Conservation (phyloP, 345 rosid species). For the Lumnitzera racemosa region DNA sequence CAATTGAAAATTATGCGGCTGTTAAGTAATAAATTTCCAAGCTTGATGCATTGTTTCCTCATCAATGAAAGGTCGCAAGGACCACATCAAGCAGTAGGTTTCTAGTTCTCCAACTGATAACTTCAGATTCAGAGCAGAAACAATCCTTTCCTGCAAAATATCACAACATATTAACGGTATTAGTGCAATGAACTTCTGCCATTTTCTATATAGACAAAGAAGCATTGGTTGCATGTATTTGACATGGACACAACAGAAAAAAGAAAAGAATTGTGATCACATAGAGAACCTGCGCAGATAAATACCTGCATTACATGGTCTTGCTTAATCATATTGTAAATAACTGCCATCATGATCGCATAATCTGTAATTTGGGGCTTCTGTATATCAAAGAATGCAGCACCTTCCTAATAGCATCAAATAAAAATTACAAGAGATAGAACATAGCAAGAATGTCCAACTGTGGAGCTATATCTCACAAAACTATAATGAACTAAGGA, state of each 20-base stretch:
- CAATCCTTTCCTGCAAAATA: conserved; percentile 55
- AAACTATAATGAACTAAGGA: no score
- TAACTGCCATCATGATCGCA: conserved; percentile 44
- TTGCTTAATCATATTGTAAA: conserved; percentile 72
- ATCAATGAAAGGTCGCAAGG: conserved; percentile 57
- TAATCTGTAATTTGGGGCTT: conserved; percentile 36
- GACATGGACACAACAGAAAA: not conserved
- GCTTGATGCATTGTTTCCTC: conserved; percentile 60
- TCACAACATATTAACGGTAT: not conserved
- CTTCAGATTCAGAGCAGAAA: conserved; percentile 50
- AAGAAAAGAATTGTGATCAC: not conserved
- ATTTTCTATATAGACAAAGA: not conserved
- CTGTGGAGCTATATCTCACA: no score
- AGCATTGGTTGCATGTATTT: not conserved
- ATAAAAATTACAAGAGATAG: not conserved
- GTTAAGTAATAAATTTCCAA: conserved; percentile 34
- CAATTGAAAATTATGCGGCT: no score
- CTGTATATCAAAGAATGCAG: conserved; percentile 7
- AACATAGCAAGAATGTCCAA: no score
- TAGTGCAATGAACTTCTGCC: not conserved
- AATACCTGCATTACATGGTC: conserved; percentile 73
- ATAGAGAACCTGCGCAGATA: not conserved
- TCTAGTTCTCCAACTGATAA: conserved; percentile 47
- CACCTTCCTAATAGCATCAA: conserved; percentile 20
- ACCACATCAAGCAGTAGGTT: conserved; percentile 73